Conservation (phyloP, 140 eudicot species). For the Cichorium intybus region DNA sequence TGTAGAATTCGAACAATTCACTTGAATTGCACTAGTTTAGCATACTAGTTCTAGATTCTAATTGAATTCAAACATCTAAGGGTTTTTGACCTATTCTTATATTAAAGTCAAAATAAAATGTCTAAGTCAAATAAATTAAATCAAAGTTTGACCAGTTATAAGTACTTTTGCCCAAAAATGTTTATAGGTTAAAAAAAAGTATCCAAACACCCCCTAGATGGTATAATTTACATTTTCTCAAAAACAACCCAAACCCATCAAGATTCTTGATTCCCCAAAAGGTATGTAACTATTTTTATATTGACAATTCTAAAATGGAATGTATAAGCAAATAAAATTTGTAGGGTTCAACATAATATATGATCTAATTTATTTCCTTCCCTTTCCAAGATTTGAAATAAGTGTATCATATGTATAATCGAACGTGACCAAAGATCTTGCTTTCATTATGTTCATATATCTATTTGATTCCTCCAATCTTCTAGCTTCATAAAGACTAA, state of each 20-base stretch:
- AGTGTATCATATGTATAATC: constrained; percentile 30
- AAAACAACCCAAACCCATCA: background rate
- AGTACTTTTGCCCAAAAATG: too few relatives aligned
- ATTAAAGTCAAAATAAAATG: too few relatives aligned
- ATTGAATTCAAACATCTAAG: too few relatives aligned
- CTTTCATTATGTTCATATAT: constrained; percentile 44
- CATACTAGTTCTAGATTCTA: too few relatives aligned
- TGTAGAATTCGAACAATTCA: too few relatives aligned
- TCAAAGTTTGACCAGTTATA: too few relatives aligned
- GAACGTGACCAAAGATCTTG: constrained; percentile 30
- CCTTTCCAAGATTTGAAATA: constrained; percentile 29
- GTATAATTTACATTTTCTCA: too few relatives aligned
- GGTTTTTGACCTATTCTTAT: too few relatives aligned
- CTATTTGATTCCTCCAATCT: constrained; percentile 54
- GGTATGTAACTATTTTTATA: background rate
- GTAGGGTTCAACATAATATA: background rate
- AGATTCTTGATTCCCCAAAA: background rate
- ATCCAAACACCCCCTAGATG: too few relatives aligned
- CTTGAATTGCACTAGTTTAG: too few relatives aligned
- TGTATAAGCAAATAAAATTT: background rate
- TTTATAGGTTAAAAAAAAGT: too few relatives aligned
- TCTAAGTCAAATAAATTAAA: too few relatives aligned
- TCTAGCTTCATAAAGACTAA: constrained; percentile 30
- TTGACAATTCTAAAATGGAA: background rate
- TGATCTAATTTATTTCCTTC: background rate